phyloP scores from a whole-genome alignment of 306 rosid genomes.

The Cicer arietinum region DNA sequence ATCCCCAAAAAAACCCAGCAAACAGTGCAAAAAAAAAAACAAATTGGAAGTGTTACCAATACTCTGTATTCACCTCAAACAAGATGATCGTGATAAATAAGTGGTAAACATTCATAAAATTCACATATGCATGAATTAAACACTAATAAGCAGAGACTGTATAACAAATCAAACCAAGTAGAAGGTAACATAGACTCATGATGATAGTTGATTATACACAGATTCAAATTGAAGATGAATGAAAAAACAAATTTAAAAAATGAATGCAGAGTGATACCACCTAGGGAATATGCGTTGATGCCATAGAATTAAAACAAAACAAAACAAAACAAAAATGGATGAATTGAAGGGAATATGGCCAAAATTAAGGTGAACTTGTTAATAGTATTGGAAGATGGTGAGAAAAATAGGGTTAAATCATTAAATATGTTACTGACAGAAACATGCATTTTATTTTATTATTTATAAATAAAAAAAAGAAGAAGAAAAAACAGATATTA shows the following conservation, averaged over 20 bases:
- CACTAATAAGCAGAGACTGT: not conserved
- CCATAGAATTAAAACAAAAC: slow-evolving; percentile 6
- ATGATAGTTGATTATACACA: not conserved
- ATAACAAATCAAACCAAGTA: slow-evolving; percentile 34
- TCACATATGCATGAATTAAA: not conserved
- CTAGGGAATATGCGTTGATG: not conserved
- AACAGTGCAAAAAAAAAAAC: not conserved
- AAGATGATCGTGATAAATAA: slow-evolving; percentile 14
- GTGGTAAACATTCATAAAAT: slow-evolving; percentile 28
- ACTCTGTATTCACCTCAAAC: slow-evolving; percentile 12
- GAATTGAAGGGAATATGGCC: not conserved
- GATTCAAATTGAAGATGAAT: slow-evolving; percentile 3
- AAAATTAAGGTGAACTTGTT: not conserved
- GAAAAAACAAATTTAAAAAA: not conserved
- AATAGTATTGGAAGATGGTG: not conserved
- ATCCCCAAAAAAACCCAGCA: slow-evolving; percentile 17
- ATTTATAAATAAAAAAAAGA: not conserved
- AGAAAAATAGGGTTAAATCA: not conserved
- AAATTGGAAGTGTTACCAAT: slow-evolving; percentile 6
- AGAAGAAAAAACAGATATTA: not conserved
- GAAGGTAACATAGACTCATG: not conserved
- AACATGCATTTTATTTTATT: not conserved
- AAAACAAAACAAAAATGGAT: not conserved
- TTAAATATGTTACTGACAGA: not conserved
- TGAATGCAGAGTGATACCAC: not conserved